A percentile compares a stretch with the other conserved stretches of the same genome.
These are phyloP conservation scores for Ochetophila trinervis DNA, from an alignment of 306 rosid genomes.

Conservation along the genomic window DNA sequence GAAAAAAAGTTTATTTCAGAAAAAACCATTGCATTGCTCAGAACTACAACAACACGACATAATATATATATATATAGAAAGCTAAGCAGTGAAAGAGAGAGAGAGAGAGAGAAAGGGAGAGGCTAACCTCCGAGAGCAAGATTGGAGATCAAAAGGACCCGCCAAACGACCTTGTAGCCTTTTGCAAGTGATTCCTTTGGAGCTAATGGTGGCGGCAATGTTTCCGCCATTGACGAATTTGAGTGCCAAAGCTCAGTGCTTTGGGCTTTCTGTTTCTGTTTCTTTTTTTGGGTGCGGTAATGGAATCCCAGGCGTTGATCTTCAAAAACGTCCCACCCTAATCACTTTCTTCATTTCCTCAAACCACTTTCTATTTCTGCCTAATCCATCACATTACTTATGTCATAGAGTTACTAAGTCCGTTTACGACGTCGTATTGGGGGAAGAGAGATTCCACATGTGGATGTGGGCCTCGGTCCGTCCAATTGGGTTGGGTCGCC, in stretches of 20 bases:
- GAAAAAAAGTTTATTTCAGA: background rate
- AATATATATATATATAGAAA: background rate
- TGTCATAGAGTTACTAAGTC: too few species aligned
- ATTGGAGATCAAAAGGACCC: conserved; percentile 66
- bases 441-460: too few species aligned
- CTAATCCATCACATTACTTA: too few species aligned
- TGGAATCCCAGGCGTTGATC: background rate
- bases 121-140: conserved; percentile 73
- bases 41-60: background rate
- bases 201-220: conserved; percentile 30
- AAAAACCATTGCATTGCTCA: background rate
- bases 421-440: too few species aligned
- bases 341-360: too few species aligned
- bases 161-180: conserved; percentile 73
- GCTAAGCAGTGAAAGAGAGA: background rate
- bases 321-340: background rate
- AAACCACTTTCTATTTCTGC: too few species aligned
- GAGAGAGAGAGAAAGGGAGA: background rate
- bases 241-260: background rate
- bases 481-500: too few species aligned
- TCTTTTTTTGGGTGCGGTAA: background rate
- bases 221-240: conserved; percentile 29
- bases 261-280: background rate
- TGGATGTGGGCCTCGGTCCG: too few species aligned
- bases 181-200: conserved; percentile 35